A percentile compares a stretch with the other conserved stretches of the same genome.
phyloP scores from a whole-genome alignment of 768 basidiomycete species.

The Mycena galericulata region DNA sequence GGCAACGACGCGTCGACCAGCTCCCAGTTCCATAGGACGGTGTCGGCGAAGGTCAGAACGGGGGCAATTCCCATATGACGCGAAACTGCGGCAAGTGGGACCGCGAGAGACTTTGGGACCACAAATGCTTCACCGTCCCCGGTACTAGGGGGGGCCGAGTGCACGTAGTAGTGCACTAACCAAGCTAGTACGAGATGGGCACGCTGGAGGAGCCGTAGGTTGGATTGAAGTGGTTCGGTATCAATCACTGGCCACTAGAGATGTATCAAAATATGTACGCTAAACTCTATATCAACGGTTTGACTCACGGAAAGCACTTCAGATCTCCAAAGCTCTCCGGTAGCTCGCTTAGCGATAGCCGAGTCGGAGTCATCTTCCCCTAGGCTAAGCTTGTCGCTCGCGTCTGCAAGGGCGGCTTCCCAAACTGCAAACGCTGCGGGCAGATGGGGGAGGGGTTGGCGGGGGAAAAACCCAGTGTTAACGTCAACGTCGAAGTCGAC shows the following conservation, averaged over 20 bases:
- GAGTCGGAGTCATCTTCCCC: slow-evolving; percentile 67
- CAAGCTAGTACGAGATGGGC: slow-evolving; percentile 93
- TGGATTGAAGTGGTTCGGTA: slow-evolving; percentile 60
- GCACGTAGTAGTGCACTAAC: slow-evolving; percentile 91
- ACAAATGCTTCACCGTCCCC: slow-evolving; percentile 54
- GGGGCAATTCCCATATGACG: slow-evolving; percentile 87
- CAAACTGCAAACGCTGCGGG: slow-evolving; percentile 68
- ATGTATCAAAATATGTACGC: slow-evolving; percentile 25
- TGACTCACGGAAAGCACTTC: slow-evolving; percentile 71
- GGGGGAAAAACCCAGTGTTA: slow-evolving; percentile 88
- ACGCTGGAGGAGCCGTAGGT: slow-evolving; percentile 77
- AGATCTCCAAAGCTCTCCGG: slow-evolving; percentile 77
- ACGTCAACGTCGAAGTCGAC: slow-evolving; percentile 68
- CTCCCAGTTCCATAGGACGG: slow-evolving; percentile 94
- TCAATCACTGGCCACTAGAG: slow-evolving; percentile 76
- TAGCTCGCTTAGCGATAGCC: slow-evolving; percentile 58
- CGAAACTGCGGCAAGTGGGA: slow-evolving; percentile 85
- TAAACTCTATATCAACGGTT: slow-evolving; percentile 21
- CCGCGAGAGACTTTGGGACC: slow-evolving; percentile 81
- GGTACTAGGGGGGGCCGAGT: slow-evolving; percentile 70
- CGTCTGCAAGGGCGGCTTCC: slow-evolving; percentile 75
- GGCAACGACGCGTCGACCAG: slow-evolving; percentile 68
- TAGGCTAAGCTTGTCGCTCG: slow-evolving; percentile 64
- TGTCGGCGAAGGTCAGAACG: slow-evolving; percentile 95
- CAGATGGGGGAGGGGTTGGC: slow-evolving; percentile 68